These are phyloP conservation scores for Alternaria novae-zelandiae DNA, from an alignment of 2,329 filamentous ascomycete species.

Conservation along the genomic window DNA sequence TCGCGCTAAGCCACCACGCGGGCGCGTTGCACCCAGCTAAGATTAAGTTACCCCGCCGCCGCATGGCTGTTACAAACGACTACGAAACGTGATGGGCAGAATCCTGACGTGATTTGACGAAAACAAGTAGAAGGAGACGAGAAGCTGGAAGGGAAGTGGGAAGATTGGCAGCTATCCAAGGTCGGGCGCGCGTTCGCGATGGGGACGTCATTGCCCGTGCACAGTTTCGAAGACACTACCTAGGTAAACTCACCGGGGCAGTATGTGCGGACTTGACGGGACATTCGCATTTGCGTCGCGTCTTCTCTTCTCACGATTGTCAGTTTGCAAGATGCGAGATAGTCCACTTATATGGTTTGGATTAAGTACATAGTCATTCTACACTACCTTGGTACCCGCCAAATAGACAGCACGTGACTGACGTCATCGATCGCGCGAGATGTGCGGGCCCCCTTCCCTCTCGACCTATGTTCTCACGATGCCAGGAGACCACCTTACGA, in stretches of 20 bases:
- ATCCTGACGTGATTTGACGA: neutral
- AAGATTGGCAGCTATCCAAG: neutral
- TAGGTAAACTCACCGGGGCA: neutral
- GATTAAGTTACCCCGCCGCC: constrained; percentile 1
- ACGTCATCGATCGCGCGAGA: no score
- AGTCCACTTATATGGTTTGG: neutral
- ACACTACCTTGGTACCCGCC: neutral
- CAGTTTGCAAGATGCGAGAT: neutral
- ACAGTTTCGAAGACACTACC: neutral
- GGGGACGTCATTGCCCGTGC: neutral
- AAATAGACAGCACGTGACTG: neutral
- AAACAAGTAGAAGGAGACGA: neutral
- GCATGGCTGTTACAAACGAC: neutral
- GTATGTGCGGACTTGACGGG: neutral
- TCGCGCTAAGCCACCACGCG: neutral
- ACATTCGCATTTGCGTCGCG: neutral
- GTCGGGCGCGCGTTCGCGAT: neutral
- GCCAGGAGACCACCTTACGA: no score
- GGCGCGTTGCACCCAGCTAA: constrained; percentile 3
- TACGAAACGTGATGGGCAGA: neutral
- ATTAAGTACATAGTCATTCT: no score
- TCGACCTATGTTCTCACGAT: no score
- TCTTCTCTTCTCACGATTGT: neutral
- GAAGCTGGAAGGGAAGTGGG: neutral
- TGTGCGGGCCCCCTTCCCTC: no score